Base-by-base conservation (phyloP, 2,329 filamentous ascomycete species). In the Diaporthe velutina region DNA sequence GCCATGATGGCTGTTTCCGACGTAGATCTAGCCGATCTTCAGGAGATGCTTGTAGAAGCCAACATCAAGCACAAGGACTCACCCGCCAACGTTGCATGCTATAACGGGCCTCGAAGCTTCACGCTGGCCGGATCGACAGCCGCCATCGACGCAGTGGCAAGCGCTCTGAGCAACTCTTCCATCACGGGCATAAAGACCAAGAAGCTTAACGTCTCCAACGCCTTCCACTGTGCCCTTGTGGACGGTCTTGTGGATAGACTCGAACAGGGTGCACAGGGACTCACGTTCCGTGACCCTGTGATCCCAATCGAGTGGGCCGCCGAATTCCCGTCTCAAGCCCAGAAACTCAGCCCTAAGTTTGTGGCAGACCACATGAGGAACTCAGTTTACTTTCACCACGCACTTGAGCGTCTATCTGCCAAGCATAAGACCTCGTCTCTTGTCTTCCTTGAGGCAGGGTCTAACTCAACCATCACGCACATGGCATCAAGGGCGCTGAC, bases 331-430 rank as follows among this genome's bases (percentile, higher is more conserved):
- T 54, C 45, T 12, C 19, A 2, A 1, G 2, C 22, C 13, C 33
- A n/a, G 33, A 48, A 61, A 35, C 28, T 61, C 12, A 54, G 55
- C n/a, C 70, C 57, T 0, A 42, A 33, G 1, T 80, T 80, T 38
- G 75, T 84, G 3, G 64, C 82, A 0, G 70, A 81, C 0, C 87
- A 89, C 68, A 83, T 86, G 78, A 77, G 86, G 1, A 54, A 83
- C 0, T 85, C 87, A 0, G 87, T 89, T 0, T 87, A 81, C 76
- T 88, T 87, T 76, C 50, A 81, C 30, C 80, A 87, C 10, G 88
- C 78, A 3, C 17, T 73, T 1, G 28, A 70, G n/a, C 52, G 74
- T 1, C 25, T 75, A 6, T 33, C 42, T 6, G 4, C 15, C 9
- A 30, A 54, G 42, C 54, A 60, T 77, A 40, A 52, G 42, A 3